A percentile compares a stretch with the other conserved stretches of the same genome.
phyloP scores from a whole-genome alignment of 2,329 filamentous ascomycete species.

The Zymoseptoria passerinii region DNA sequence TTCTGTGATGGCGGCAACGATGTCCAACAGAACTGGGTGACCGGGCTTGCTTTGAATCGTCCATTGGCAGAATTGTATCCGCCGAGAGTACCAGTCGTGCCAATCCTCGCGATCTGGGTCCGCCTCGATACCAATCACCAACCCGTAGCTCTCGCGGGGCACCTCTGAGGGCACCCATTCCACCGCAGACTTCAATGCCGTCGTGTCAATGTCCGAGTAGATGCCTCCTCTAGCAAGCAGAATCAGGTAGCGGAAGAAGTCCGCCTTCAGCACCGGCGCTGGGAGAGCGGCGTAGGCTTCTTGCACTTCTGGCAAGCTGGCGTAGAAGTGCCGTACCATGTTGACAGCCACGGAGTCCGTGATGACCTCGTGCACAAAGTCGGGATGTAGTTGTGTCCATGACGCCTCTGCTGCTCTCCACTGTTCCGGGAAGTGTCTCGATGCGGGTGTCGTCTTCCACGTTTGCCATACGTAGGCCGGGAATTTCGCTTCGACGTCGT shows the following conservation, averaged over 20 bases:
- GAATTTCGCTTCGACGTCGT: conserved; percentile 80
- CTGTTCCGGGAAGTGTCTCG: conserved; percentile 61
- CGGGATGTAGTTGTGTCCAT: conserved; percentile 80
- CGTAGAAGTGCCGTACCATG: conserved; percentile 78
- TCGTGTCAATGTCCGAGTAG: conserved; percentile 79
- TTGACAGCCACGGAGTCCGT: conserved; percentile 80
- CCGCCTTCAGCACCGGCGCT: conserved; percentile 50
- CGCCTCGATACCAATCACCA: conserved; percentile 92
- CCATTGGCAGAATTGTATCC: conserved; percentile 99
- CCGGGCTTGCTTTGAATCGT: conserved; percentile 94
- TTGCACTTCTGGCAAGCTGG: conserved; percentile 48
- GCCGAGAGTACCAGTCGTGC: conserved; percentile 89
- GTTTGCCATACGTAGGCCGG: conserved; percentile 99
- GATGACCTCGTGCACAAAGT: conserved; percentile 93
- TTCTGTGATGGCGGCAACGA: conserved; percentile 78
- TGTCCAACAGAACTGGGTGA: conserved; percentile 80
- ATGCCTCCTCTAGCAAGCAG: conserved; percentile 70
- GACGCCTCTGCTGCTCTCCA: conserved; percentile 80
- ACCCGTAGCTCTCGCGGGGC: conserved; percentile 66
- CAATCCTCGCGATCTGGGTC: conserved; percentile 90
- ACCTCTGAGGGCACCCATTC: conserved; percentile 81
- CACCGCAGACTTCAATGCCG: conserved; percentile 69
- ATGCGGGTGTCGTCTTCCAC: conserved; percentile 80
- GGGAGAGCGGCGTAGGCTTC: conserved; percentile 44
- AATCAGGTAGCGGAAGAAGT: conserved; percentile 61